These are phyloP conservation scores for Triticum monococcum DNA, from an alignment of 176 grass and related monocot species.

Conservation along the genomic window DNA sequence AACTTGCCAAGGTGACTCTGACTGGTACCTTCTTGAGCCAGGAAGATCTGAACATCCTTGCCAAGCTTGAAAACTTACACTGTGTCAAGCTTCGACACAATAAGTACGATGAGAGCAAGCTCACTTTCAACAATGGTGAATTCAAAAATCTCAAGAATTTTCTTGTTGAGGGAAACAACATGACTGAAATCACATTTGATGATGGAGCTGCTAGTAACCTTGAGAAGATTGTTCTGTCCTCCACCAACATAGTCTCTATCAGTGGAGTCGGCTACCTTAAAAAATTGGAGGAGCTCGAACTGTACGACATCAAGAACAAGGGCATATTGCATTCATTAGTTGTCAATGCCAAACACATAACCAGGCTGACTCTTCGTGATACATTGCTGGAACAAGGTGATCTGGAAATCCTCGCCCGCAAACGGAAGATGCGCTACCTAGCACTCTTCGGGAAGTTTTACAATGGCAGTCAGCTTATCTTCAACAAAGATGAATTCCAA, in stretches of 20 bases:
- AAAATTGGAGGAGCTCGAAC: background rate
- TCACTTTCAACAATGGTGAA: background rate
- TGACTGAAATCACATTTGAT: background rate
- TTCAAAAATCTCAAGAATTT: background rate
- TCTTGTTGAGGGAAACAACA: background rate
- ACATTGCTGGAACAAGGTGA: background rate
- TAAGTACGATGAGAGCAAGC: rapidly evolving
- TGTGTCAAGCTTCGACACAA: background rate
- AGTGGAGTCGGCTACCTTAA: background rate
- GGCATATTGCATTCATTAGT: background rate
- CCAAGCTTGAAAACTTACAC: background rate
- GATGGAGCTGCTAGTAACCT: background rate
- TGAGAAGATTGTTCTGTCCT: background rate
- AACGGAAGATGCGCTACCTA: background rate
- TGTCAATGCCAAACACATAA: background rate
- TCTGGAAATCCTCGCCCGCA: background rate
- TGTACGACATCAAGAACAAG: background rate
- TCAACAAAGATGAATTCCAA: background rate
- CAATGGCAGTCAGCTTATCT: no score
- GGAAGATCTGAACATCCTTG: background rate
- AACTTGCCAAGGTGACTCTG: constrained; percentile 29
- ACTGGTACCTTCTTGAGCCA: background rate
- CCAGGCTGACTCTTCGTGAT: background rate
- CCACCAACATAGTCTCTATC: background rate
- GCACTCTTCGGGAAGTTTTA: background rate